Conservation (phyloP, 2,329 filamentous ascomycete genomes). For the Xenosphaeropsis pyriputrescens region DNA sequence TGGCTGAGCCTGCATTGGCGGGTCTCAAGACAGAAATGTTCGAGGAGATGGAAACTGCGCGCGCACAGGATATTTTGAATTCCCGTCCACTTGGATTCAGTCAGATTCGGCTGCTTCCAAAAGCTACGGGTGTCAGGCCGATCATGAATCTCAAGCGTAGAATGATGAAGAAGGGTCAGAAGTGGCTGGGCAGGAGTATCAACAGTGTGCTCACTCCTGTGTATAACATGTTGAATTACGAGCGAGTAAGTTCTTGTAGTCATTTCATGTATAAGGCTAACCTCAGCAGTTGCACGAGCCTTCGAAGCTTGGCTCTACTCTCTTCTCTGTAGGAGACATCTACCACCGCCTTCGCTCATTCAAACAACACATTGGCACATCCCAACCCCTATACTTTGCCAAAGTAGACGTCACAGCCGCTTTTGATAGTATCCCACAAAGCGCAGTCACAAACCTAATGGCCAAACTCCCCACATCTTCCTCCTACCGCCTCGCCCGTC, state of each 20-base stretch:
- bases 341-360: slow-evolving; percentile 60
- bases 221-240: slow-evolving; percentile 62
- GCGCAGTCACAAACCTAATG: slow-evolving; percentile 54
- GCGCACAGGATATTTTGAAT: slow-evolving; percentile 41
- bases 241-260: slow-evolving; percentile 40
- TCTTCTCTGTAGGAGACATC: slow-evolving; percentile 73
- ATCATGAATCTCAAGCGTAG: slow-evolving; percentile 76
- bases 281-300: slow-evolving; percentile 29
- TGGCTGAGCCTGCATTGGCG: slow-evolving; percentile 60
- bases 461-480: slow-evolving; percentile 36
- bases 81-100: slow-evolving; percentile 59
- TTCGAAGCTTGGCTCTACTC: slow-evolving; percentile 54
- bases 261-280: slow-evolving; percentile 6
- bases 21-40: slow-evolving; percentile 60
- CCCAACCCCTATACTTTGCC: slow-evolving; percentile 58
- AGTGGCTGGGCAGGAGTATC: slow-evolving; percentile 45
- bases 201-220: slow-evolving; percentile 60
- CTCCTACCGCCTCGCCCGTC: slow-evolving; percentile 57
- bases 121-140: slow-evolving; percentile 59
- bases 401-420: slow-evolving; percentile 87
- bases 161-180: slow-evolving; percentile 35
- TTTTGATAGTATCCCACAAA: slow-evolving; percentile 90
- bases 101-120: slow-evolving; percentile 70
- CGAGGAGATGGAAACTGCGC: slow-evolving; percentile 51
- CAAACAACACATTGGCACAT: slow-evolving; percentile 31